These are phyloP conservation scores for Heliosperma pusillum DNA, from an alignment of 148 eudicot species.

Conservation along the genomic window DNA sequence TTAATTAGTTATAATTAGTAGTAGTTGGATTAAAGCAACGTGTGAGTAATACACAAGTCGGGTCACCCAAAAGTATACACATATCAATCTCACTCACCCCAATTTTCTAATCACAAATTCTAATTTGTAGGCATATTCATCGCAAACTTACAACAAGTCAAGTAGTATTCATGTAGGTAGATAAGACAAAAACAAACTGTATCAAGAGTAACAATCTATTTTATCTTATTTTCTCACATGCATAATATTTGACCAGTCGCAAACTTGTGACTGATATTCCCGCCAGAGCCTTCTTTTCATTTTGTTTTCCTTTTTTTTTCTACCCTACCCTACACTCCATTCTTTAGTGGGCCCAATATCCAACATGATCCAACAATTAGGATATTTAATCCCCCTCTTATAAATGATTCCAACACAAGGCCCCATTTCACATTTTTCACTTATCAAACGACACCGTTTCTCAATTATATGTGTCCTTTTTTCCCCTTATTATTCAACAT, in stretches of 20 bases:
- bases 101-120: background rate
- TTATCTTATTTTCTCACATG: too few species aligned
- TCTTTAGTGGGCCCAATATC: slow-evolving; percentile 3
- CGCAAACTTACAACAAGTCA: too few species aligned
- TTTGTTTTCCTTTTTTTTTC: background rate
- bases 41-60: slow-evolving; percentile 13
- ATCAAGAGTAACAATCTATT: too few species aligned
- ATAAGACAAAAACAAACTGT: too few species aligned
- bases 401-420: slow-evolving; percentile 1
- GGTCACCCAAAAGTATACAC: slow-evolving; percentile 5
- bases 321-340: background rate
- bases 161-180: too few species aligned
- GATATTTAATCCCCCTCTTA: slow-evolving; percentile 7
- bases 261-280: too few species aligned
- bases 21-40: slow-evolving; percentile 22
- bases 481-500: background rate
- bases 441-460: slow-evolving; percentile 17
- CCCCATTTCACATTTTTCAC: background rate
- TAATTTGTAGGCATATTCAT: too few species aligned
- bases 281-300: background rate
- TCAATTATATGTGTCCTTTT: background rate
- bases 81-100: background rate
- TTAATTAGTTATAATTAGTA: too few species aligned
- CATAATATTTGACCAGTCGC: too few species aligned
- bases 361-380: too few species aligned